phyloP scores from a whole-genome alignment of 495 filamentous ascomycete genomes.

The Penicillium diatomitis region DNA sequence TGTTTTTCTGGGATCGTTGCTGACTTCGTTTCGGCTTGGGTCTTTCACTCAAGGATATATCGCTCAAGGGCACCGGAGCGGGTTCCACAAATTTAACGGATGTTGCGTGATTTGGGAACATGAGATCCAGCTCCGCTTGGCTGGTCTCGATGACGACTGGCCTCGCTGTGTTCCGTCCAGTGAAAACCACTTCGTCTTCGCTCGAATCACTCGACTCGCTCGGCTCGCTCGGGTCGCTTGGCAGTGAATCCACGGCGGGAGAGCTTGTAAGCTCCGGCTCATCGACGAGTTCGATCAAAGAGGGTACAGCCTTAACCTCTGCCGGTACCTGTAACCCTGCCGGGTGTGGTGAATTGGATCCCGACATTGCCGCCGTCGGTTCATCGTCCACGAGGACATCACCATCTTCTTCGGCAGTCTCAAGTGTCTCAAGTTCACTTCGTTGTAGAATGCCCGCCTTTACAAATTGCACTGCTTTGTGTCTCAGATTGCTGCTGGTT shows the following conservation, averaged over 20 bases:
- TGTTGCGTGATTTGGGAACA: not conserved
- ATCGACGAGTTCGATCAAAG: no score
- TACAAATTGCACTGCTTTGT: constrained; percentile 62
- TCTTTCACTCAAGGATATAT: not conserved
- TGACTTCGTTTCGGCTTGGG: not conserved
- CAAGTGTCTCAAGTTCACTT: constrained; percentile 14
- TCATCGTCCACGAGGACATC: not conserved
- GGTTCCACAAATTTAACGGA: not conserved
- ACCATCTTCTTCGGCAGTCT: constrained; percentile 3
- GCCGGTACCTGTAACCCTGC: no score
- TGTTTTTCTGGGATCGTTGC: not conserved
- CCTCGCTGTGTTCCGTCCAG: constrained; percentile 20
- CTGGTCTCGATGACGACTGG: constrained; percentile 11
- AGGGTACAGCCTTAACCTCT: no score
- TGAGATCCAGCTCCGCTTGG: constrained; percentile 4
- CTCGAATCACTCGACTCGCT: constrained; percentile 19
- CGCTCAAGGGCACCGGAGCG: not conserved
- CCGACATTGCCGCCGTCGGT: constrained; percentile 1
- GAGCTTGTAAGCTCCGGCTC: no score
- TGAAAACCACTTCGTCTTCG: constrained; percentile 39
- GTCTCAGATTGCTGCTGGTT: constrained; percentile 30
- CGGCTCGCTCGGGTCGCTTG: not conserved
- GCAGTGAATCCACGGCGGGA: not conserved
- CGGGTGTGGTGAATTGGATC: not conserved
- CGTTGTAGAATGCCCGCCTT: constrained; percentile 56